Conservation (phyloP, 2,329 filamentous ascomycete genomes). For the Parastagonospora avenae region DNA sequence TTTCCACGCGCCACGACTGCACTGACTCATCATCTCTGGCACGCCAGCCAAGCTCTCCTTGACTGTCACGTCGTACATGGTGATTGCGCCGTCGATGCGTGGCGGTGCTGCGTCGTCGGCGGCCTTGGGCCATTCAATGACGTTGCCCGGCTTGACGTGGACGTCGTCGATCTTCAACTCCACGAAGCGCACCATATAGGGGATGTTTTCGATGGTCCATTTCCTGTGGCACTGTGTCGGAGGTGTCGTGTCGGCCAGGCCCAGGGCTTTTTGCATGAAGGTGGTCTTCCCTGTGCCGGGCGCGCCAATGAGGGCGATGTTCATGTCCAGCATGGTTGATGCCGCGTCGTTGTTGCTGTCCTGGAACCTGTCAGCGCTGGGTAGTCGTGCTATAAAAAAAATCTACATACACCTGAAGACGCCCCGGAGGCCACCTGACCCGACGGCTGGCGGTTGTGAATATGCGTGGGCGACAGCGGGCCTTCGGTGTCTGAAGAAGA, state of each 20-base stretch:
- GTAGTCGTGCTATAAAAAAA: slow-evolving; percentile 1
- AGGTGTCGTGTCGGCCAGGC: slow-evolving; percentile 53
- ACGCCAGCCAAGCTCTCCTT: slow-evolving; percentile 75
- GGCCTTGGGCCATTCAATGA: slow-evolving; percentile 62
- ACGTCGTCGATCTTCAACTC: slow-evolving; percentile 62
- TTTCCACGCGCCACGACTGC: background rate
- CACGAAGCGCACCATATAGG: slow-evolving; percentile 63
- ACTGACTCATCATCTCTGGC: slow-evolving; percentile 79
- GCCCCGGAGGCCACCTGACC: slow-evolving; percentile 24
- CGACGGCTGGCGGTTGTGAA: slow-evolving; percentile 29
- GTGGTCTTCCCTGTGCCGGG: slow-evolving; percentile 63
- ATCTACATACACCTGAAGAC: slow-evolving; percentile 32
- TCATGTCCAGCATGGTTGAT: slow-evolving; percentile 57
- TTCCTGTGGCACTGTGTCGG: slow-evolving; percentile 56
- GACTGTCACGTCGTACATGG: slow-evolving; percentile 87
- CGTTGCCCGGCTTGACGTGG: slow-evolving; percentile 55
- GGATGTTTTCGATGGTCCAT: slow-evolving; percentile 61
- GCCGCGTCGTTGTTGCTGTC: slow-evolving; percentile 35
- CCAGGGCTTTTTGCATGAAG: slow-evolving; percentile 63
- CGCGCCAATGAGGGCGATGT: slow-evolving; percentile 63
- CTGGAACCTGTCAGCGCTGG: slow-evolving; percentile 28
- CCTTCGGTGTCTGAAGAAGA: slow-evolving; percentile 46
- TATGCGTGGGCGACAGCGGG: slow-evolving; percentile 43
- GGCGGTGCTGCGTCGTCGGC: slow-evolving; percentile 72
- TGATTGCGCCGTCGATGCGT: slow-evolving; percentile 78